Base-by-base conservation (phyloP, 306 rosid genomes). In the Calophaca sinica region DNA sequence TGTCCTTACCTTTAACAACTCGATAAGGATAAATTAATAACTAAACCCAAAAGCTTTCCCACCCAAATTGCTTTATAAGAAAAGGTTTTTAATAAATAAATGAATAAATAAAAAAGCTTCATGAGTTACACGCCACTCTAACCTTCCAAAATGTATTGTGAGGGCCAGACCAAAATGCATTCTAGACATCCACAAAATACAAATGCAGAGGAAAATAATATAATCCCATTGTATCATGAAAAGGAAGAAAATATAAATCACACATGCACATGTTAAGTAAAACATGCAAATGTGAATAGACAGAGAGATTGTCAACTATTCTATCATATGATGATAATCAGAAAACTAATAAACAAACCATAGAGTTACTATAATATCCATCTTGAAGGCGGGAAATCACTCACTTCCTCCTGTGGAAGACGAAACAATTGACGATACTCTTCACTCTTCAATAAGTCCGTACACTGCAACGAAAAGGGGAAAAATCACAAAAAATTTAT, bases 391-490 rank as follows among this genome's bases (percentile, higher is more conserved):
- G 2, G 74, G 52, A 78, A 73, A 71, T 51, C 58, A 87, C 98
- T 91, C 76, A 94, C 99, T 79, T 94, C 97, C 32, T 89, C 99
- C 0, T 60, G 77, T 6, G 96, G 96, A 83, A 94, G 99, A 33
- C 90, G 98, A 80, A 94, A 94, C 88, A 94, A 83, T 61, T 90
- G 99, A 7, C 97, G 91, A 75, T 94, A 94, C 82, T 94, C 99
- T 85, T 94, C 97, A 29, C 97, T 94, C 86, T 80, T 94, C 87
- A 86, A 79, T 31, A 39, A 14, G 1, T 84, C 80, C 4, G 82
- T 79, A 72, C 85, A 67, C 96, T 86, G 87, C 3, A 77, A 84
- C 55, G 2, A n/a, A 65, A 70, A 10, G 53, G n/a, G 2, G 0
- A 29, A 71, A 11, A 65, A 55, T 70, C 26, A 70, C 55, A 65